phyloP scores from a whole-genome alignment of 768 basidiomycete genomes.

The Heimioporus sp. region DNA sequence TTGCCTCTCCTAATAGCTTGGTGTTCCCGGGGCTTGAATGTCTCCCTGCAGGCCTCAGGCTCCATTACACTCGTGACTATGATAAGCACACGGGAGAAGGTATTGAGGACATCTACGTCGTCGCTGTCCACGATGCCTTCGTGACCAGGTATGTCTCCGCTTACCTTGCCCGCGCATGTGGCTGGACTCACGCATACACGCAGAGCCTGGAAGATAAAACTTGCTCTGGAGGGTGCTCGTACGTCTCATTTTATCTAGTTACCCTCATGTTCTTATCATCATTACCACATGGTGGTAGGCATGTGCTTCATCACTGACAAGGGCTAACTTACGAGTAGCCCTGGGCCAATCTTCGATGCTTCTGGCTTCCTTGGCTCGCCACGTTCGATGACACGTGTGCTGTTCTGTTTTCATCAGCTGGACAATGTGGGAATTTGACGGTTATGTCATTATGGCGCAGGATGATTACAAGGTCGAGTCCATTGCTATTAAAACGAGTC shows the following conservation, averaged over 20 bases:
- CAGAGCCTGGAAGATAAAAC: conserved; percentile 66
- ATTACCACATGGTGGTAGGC: conserved; percentile 27
- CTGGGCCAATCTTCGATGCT: conserved; percentile 64
- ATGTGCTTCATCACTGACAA: conserved; percentile 67
- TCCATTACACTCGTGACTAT: conserved; percentile 61
- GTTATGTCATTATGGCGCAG: conserved; percentile 57
- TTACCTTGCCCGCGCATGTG: background rate
- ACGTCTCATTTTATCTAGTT: conserved; percentile 9
- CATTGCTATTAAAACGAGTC: conserved; percentile 49
- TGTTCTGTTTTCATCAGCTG: background rate
- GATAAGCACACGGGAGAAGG: conserved; percentile 77
- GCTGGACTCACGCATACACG: conserved; percentile 1
- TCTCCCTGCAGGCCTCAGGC: conserved; percentile 67
- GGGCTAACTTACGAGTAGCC: conserved; percentile 48
- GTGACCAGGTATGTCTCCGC: conserved; percentile 46
- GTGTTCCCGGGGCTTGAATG: conserved; percentile 78
- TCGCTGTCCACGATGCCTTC: conserved; percentile 80
- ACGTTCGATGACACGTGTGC: conserved; percentile 54
- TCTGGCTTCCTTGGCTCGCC: conserved; percentile 60
- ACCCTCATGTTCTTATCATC: background rate
- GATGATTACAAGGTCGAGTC: conserved; percentile 54
- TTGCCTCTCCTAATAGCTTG: conserved; percentile 43
- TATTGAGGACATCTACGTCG: conserved; percentile 64
- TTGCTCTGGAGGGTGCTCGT: conserved; percentile 59
- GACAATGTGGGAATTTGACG: conserved; percentile 28